These are phyloP conservation scores for Marasmius fiardii DNA, from an alignment of 1,284 basidiomycete genomes.

Conservation along the genomic window DNA sequence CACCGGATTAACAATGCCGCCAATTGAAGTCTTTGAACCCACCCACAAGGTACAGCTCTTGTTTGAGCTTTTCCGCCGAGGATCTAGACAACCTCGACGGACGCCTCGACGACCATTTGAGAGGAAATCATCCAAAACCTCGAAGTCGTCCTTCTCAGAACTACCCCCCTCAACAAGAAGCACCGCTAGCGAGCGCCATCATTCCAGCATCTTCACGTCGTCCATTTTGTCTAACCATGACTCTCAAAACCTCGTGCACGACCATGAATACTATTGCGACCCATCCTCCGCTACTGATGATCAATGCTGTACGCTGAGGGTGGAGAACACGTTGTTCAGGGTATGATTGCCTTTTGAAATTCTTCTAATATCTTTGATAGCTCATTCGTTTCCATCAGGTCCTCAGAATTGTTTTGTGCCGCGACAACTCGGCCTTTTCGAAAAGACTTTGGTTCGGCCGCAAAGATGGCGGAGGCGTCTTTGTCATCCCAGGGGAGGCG, in stretches of 20 bases:
- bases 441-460: constrained; percentile 35
- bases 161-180: background rate
- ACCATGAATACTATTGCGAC: constrained; percentile 10
- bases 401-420: constrained; percentile 32
- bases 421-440: constrained; percentile 38
- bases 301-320: constrained; percentile 34
- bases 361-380: background rate
- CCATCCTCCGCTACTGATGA: constrained; percentile 4
- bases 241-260: background rate
- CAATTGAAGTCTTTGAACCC: constrained; percentile 10
- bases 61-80: constrained; percentile 8
- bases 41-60: constrained; percentile 10
- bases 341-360: constrained; percentile 21
- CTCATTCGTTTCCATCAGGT: constrained; percentile 24
- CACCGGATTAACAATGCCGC: background rate
- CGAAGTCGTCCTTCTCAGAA: background rate
- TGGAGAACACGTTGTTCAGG: constrained; percentile 40
- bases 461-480: constrained; percentile 21
- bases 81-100: constrained; percentile 1
- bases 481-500: constrained; percentile 31
- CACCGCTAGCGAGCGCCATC: background rate
- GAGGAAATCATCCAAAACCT: background rate
- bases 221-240: background rate
- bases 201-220: background rate
- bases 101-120: background rate